Evolutionary conservation across 2,329 filamentous ascomycete genomes (phyloP), one percentile per base, ranked within the genome.

Genomic region (Penicillium olsonii): DNA sequence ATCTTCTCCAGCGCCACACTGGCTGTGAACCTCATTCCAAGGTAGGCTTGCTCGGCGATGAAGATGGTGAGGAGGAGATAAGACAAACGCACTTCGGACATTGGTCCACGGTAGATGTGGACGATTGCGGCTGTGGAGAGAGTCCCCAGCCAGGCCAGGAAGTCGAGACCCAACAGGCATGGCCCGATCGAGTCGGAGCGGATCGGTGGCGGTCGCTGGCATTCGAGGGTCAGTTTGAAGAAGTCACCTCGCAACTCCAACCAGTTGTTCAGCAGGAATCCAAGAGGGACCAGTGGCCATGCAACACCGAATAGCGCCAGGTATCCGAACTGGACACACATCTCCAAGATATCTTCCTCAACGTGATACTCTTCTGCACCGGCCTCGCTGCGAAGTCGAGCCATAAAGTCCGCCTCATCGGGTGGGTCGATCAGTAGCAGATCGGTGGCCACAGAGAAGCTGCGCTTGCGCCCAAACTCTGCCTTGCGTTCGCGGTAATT

Each of bases 211-310:
- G 94, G 94, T 3, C 94, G 85, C 63, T 92, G 87, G 78, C 90
- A 92, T 69, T 92, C 87, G 40, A 90, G 80, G 48, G 91, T 91
- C 62, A 97, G 95, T 71, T 99, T 99, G 74, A 96, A 82, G 2
- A 92, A 92, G 66, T 99, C 94, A 0, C 90, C 90, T 35, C 94
- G 88, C 33, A 97, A 82, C 68, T 97, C 94, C 49, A 99, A 76
- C 91, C 92, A 97, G 74, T 97, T 95, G 75, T 97, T 97, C 70
- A 94, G 76, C 11, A 97, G 75, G 75, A 97, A 97, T 1, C 88
- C 92, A 48, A 90, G 80, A 2, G 88, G 87, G 0, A 92, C 92
- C n/a, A 97, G 77, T 0, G 94, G 94, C 94, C 94, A 99, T 46
- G 96, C 85, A 2, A 94, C 88, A 0, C 90, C 94, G 70, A 97